Base-by-base conservation (phyloP, 2,329 filamentous ascomycete species). In the Fusarium azukiicola region DNA sequence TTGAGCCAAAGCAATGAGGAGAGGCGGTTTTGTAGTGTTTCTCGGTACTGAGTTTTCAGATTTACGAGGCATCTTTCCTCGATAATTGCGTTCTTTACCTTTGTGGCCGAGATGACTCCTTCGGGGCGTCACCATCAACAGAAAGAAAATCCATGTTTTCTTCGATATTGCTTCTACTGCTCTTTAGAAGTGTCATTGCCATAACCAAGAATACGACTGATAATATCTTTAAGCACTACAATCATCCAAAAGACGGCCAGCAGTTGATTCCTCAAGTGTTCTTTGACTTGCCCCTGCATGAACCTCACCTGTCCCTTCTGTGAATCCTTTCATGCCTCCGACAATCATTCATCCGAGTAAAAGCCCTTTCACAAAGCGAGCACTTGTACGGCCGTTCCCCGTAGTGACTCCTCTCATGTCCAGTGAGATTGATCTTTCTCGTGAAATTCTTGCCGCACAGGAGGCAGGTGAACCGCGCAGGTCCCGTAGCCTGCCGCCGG, bases 361-460 rank as follows among this genome's bases (percentile, higher is more conserved):
- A 88, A 2, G 78, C 79, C 74, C 84, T 86, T 7, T 80, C 81
- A 54, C 86, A 87, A 14, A 56, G 74, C 0, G 81, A 73, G 71
- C 86, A 87, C 14, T 74, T 67, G 67, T 72, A 84, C 2, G 85
- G 85, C n/a, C 81, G 77, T 49, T 84, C 73, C 3, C 86, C 87
- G n/a, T 83, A 84, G 73, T 90, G 88, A 36, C 84, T 86, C 12
- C 84, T 79, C 61, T 85, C 79, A 71, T 90, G 88, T 1, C 85
- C 82, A 9, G 82, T 83, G 5, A 85, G 80, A 50, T 86, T 86
- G 17, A 84, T 84, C 36, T 84, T 86, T 5, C 87, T 82, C 23
- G 87, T 88, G 67, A 89, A 90, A 2, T 73, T 84, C 70, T 86
- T 87, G 0, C 80, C 72, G 69, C 89, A 90, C 3, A 85, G 80